Percentiles rank a stretch among this genome's conserved stretches.
Conservation (phyloP, 1,284 basidiomycete species). For the Austroboletus niveus region DNA sequence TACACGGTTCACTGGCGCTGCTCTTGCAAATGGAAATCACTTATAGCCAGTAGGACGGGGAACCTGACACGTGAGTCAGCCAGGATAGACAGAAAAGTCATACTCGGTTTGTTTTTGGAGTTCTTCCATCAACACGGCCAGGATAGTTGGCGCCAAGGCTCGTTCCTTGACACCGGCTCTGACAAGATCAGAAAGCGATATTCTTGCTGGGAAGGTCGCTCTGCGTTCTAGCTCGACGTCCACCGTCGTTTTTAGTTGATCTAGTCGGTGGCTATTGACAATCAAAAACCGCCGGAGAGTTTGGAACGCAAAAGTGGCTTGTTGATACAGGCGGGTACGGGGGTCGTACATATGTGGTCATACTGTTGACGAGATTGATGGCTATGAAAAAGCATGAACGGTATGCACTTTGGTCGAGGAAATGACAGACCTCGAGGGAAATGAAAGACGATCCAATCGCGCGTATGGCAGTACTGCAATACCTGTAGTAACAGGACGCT, state of each 20-base stretch:
- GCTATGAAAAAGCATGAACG: slow-evolving; percentile 36
- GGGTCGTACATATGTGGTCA: slow-evolving; percentile 77
- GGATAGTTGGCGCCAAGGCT: slow-evolving; percentile 56
- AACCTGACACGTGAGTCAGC: slow-evolving; percentile 33
- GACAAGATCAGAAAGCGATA: slow-evolving; percentile 50
- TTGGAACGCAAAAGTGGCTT: slow-evolving; percentile 67
- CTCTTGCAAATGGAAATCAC: slow-evolving; percentile 93
- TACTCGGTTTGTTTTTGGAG: slow-evolving; percentile 69
- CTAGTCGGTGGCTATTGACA: slow-evolving; percentile 50
- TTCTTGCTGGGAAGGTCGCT: slow-evolving; percentile 47
- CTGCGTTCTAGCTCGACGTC: slow-evolving; percentile 48
- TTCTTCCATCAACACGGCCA: slow-evolving; percentile 66
- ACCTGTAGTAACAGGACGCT: no score
- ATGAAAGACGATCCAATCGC: no score
- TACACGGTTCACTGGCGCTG: no score
- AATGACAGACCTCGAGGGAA: no score
- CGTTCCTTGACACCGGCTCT: no score
- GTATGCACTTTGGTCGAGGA: background rate
- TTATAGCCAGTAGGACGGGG: slow-evolving; percentile 84
- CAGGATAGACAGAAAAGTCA: slow-evolving; percentile 9
- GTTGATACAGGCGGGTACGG: slow-evolving; percentile 65
- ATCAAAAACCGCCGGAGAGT: slow-evolving; percentile 56
- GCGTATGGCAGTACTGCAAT: no score
- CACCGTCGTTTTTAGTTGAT: slow-evolving; percentile 38
- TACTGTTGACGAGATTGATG: slow-evolving; percentile 76